phyloP scores from a whole-genome alignment of 1,284 basidiomycete species.

The Cutaneotrichosporon sp. region DNA sequence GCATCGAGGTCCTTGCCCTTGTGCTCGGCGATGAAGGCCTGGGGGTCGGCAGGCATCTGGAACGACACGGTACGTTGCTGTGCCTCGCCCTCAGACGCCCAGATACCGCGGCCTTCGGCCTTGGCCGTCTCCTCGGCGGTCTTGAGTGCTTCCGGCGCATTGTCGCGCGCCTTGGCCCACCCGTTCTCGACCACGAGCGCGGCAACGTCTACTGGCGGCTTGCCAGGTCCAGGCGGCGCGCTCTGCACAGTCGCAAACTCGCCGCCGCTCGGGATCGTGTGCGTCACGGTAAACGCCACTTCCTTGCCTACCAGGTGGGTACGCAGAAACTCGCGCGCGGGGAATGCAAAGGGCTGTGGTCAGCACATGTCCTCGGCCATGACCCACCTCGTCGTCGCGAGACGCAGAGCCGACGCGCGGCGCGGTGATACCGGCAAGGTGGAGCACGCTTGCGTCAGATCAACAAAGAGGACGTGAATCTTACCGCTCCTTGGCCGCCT shows the following conservation, averaged over 20 bases:
- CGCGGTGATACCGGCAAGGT: slow-evolving; percentile 75
- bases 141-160: slow-evolving; percentile 56
- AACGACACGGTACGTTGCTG: slow-evolving; percentile 71
- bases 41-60: slow-evolving; percentile 83
- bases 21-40: slow-evolving; percentile 82
- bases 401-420: slow-evolving; percentile 72
- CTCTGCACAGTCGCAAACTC: slow-evolving; percentile 46
- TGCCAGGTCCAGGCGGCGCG: slow-evolving; percentile 46
- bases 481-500: slow-evolving; percentile 80
- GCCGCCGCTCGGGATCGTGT: slow-evolving; percentile 35
- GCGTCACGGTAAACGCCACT: slow-evolving; percentile 48
- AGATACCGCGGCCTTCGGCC: slow-evolving; percentile 70
- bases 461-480: slow-evolving; percentile 10
- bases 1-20: slow-evolving; percentile 84
- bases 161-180: slow-evolving; percentile 90
- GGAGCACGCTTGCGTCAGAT: slow-evolving; percentile 60
- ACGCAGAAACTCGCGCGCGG: slow-evolving; percentile 87
- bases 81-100: slow-evolving; percentile 70
- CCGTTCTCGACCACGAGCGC: slow-evolving; percentile 74
- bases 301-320: slow-evolving; percentile 81
- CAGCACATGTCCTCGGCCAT: background rate
- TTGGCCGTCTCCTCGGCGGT: slow-evolving; percentile 72
- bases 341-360: slow-evolving; percentile 76
- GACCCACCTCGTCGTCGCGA: slow-evolving; percentile 75
- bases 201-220: slow-evolving; percentile 59